Base-by-base conservation (phyloP, 2,329 filamentous ascomycete genomes). In the Alternaria conjuncta region DNA sequence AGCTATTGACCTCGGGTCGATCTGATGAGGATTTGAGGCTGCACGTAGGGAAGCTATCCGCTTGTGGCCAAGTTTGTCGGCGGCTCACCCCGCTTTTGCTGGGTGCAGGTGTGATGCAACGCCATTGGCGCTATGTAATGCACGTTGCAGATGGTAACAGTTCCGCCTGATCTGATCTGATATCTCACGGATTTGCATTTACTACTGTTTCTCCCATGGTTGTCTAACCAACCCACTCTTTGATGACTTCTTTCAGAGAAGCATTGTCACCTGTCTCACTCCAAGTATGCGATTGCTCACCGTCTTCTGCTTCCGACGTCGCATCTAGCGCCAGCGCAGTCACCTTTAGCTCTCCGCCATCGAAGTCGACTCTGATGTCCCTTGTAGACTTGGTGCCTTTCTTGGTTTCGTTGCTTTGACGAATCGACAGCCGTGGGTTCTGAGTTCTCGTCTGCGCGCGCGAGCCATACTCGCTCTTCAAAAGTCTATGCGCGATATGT, bases 401-500 rank as follows among this genome's bases (percentile, higher is more conserved):
- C 60, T 72, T 75, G 41, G 62, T 57, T 26, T 64, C 65, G 32
- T 71, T 73, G 11, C 60, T 67, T 11, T 64, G 23, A 15, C 64
- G 23, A 13, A 79, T 72, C 2, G 65, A 73, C 10, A 79, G 53
- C 7, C 64, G 68, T 26, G 75, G 65, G 8, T 75, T 71, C 13
- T 70, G 64, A 18, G 61, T 66, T 57, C 66, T 69, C 49, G 71
- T 59, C 21, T 62, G 47, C 15, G 69, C 70, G 18, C 70, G 64
- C 13, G 69, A 62, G 18, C 55, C 54, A 30, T 71, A 75, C 28
- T 75, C 71, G 11, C 66, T 69, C 36, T 69, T 68, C 43, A 80
- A 66, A 11, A 78, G 54, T 25, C 69, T 69, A 54, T 76, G 76
- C 10, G 75, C 67, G 12, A 79, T 59, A 51, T 79, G 69, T 4